phyloP scores from a whole-genome alignment of 805 yeast species.

The Yarrowia sp. region DNA sequence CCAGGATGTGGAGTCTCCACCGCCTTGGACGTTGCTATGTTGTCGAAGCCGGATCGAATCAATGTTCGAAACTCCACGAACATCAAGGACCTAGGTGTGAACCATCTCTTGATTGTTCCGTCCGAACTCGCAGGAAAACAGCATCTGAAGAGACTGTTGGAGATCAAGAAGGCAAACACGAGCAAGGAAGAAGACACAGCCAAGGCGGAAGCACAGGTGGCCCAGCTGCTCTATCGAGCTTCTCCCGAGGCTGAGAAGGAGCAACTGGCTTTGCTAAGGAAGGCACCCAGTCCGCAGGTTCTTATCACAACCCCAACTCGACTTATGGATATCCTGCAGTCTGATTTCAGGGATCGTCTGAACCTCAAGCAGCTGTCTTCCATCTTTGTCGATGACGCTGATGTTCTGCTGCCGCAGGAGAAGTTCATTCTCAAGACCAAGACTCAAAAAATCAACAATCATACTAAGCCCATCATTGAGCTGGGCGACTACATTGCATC shows the following conservation, averaged over 20 bases:
- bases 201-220: neutral
- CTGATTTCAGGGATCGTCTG: conserved; percentile 5
- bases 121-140: conserved; percentile 13
- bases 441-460: neutral
- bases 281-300: conserved; percentile 11
- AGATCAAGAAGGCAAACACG: neutral
- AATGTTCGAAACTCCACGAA: neutral
- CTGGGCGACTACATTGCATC: conserved; percentile 15
- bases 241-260: conserved; percentile 15
- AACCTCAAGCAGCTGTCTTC: conserved; percentile 17
- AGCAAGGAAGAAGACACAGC: neutral
- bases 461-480: conserved; percentile 1
- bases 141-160: neutral
- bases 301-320: conserved; percentile 22
- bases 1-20: conserved; percentile 19
- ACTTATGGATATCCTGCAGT: conserved; percentile 22
- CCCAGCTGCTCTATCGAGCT: neutral
- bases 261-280: conserved; percentile 6
- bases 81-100: neutral
- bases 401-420: conserved; percentile 14
- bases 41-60: neutral
- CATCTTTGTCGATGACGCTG: conserved; percentile 7
- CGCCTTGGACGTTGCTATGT: conserved; percentile 1
- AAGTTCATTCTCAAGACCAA: conserved; percentile 8
- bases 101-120: conserved; percentile 13